These are phyloP conservation scores for Serpula lacrymans DNA, from an alignment of 768 basidiomycete genomes.

Conservation along the genomic window DNA sequence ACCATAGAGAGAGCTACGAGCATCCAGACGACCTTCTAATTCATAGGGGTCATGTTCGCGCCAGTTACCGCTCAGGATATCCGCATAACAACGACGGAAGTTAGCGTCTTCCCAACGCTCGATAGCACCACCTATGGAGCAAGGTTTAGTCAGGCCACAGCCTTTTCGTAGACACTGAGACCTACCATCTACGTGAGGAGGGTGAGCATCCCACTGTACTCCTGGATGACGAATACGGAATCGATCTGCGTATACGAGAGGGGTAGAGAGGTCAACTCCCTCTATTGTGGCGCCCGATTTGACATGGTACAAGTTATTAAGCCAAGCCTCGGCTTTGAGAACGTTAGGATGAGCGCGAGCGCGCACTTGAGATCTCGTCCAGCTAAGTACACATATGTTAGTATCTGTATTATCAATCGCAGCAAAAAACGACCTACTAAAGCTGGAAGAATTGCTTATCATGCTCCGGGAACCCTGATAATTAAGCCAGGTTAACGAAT, in stretches of 20 bases:
- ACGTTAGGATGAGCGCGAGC: constrained; percentile 69
- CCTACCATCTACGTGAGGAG: constrained; percentile 51
- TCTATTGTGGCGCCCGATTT: constrained; percentile 36
- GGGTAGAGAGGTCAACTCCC: constrained; percentile 57
- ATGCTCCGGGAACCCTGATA: constrained; percentile 48
- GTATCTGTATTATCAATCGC: neutral
- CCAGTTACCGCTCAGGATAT: constrained; percentile 64
- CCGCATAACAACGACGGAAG: constrained; percentile 57
- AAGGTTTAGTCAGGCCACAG: constrained; percentile 10
- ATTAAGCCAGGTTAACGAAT: neutral
- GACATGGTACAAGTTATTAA: constrained; percentile 61
- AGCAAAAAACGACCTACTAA: constrained; percentile 43
- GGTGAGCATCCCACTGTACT: constrained; percentile 48
- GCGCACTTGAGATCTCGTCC: constrained; percentile 56
- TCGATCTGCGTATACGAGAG: constrained; percentile 69
- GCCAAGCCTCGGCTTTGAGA: constrained; percentile 51
- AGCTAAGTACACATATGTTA: constrained; percentile 23
- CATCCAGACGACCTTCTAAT: constrained; percentile 54
- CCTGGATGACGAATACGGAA: constrained; percentile 74
- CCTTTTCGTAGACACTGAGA: constrained; percentile 30
- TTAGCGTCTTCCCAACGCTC: constrained; percentile 71
- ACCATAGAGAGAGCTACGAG: constrained; percentile 61
- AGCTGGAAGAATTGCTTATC: constrained; percentile 74
- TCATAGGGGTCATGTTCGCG: constrained; percentile 64
- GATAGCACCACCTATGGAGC: constrained; percentile 57